phyloP scores from a whole-genome alignment of 1,284 basidiomycete species.

The Pterulicium gracile region DNA sequence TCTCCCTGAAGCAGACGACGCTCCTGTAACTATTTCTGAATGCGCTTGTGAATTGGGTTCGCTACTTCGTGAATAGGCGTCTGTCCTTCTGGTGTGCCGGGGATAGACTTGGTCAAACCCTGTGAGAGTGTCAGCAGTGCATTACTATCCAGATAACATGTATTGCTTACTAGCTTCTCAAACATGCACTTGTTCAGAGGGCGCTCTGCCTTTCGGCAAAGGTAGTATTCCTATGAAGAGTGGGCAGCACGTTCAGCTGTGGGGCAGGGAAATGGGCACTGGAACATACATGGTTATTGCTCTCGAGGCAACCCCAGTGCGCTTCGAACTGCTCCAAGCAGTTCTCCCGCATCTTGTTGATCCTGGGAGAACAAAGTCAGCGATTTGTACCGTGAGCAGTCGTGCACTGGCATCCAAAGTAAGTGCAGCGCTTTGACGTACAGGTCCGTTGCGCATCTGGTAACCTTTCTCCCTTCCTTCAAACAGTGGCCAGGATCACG shows the following conservation, averaged over 20 bases:
- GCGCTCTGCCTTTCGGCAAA: slow-evolving; percentile 86
- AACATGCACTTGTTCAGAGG: slow-evolving; percentile 93
- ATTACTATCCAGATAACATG: slow-evolving; percentile 8
- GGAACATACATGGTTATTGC: slow-evolving; percentile 79
- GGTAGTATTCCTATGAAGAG: slow-evolving; percentile 71
- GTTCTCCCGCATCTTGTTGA: slow-evolving; percentile 88
- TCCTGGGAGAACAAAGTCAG: slow-evolving; percentile 36
- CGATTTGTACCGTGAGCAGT: neutral
- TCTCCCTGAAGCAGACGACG: neutral
- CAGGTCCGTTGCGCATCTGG: slow-evolving; percentile 92
- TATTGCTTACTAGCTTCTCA: slow-evolving; percentile 82
- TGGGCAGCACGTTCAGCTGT: neutral
- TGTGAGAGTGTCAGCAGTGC: slow-evolving; percentile 19
- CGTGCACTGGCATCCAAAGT: neutral
- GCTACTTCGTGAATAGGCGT: slow-evolving; percentile 86
- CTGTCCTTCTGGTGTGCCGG: slow-evolving; percentile 80
- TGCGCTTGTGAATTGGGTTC: slow-evolving; percentile 69
- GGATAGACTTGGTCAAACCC: slow-evolving; percentile 90
- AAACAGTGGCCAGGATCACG: slow-evolving; percentile 87
- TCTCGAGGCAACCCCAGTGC: slow-evolving; percentile 94
- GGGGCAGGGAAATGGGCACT: slow-evolving; percentile 3
- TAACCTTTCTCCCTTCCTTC: slow-evolving; percentile 93
- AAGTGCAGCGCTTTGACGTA: slow-evolving; percentile 36
- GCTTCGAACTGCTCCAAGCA: slow-evolving; percentile 84
- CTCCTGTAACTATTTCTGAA: slow-evolving; percentile 40